A percentile compares a stretch with the other conserved stretches of the same genome.
Evolutionary conservation across 2,329 filamentous ascomycete genomes (phyloP).

Genomic region (Endoconidiophora polonica): DNA sequence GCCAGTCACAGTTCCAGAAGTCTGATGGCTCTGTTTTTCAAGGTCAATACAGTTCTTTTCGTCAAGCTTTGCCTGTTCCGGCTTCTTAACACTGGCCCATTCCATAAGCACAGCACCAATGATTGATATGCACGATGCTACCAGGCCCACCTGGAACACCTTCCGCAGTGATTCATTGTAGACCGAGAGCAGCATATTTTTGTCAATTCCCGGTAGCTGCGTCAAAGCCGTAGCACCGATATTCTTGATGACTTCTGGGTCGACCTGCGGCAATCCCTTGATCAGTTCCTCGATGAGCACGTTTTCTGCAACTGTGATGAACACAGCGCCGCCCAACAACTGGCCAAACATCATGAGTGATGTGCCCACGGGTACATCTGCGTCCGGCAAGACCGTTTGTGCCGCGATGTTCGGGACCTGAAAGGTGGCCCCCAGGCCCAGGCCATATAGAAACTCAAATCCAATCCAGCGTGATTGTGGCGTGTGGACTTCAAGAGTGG

Average conservation of each 20-base stretch:
- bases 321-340: constrained; percentile 29
- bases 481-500: constrained; percentile 19
- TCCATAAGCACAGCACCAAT: constrained; percentile 39
- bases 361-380: constrained; percentile 19
- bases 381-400: constrained; percentile 27
- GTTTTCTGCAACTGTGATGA: constrained; percentile 29
- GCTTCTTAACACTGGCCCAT: constrained; percentile 34
- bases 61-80: neutral
- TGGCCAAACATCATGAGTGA: constrained; percentile 30
- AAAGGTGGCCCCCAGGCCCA: constrained; percentile 27
- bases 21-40: too few species aligned
- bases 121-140: constrained; percentile 35
- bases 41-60: neutral
- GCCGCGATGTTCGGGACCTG: constrained; percentile 30
- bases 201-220: constrained; percentile 26
- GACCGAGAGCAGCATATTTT: constrained; percentile 31
- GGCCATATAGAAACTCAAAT: constrained; percentile 28
- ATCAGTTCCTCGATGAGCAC: constrained; percentile 27
- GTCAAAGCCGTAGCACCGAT: constrained; percentile 14
- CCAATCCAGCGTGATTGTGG: constrained; percentile 17
- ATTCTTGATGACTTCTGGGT: constrained; percentile 13
- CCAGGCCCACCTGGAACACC: constrained; percentile 43
- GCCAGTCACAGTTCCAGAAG: too few species aligned
- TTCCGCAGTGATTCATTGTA: constrained; percentile 46
- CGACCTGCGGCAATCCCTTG: constrained; percentile 19